These are phyloP conservation scores for Saccharomycopsis sp. DNA, from an alignment of 805 yeast genomes.

Conservation along the genomic window DNA sequence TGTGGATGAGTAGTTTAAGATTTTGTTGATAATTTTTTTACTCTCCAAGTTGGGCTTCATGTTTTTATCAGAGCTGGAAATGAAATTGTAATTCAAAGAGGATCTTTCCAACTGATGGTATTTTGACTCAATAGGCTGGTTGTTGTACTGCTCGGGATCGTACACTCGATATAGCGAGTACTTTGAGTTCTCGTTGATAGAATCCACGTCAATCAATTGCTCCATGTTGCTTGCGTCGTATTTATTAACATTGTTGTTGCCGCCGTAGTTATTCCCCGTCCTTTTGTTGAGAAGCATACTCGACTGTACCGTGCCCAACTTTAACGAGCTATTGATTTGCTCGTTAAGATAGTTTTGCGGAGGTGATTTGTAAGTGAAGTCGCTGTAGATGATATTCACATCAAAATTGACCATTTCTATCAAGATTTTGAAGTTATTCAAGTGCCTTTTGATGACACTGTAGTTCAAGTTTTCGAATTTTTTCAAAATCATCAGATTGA, in stretches of 20 bases:
- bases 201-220: constrained; percentile 27
- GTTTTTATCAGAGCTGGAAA: constrained; percentile 48
- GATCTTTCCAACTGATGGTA: constrained; percentile 78
- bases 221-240: constrained; percentile 22
- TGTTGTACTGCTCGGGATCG: constrained; percentile 60
- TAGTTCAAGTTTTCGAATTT: constrained; percentile 16
- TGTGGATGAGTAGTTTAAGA: constrained; percentile 73
- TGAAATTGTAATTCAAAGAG: constrained; percentile 48
- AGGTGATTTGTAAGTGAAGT: constrained; percentile 25
- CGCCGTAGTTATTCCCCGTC: constrained; percentile 1
- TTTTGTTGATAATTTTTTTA: constrained; percentile 61
- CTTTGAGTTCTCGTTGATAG: constrained; percentile 17
- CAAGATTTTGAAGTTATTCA: constrained; percentile 26
- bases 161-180: constrained; percentile 36
- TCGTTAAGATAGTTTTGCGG: too few relatives aligned
- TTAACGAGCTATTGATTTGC: too few relatives aligned
- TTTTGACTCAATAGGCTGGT: constrained; percentile 83
- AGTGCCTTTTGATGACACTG: constrained; percentile 10
- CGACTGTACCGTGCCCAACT: too few relatives aligned
- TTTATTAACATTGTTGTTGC: constrained; percentile 3
- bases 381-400: constrained; percentile 36
- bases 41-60: constrained; percentile 80
- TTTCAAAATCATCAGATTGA: constrained; percentile 12
- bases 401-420: constrained; percentile 37
- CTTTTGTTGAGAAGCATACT: too few relatives aligned